Conservation (phyloP, 805 yeast species). For the Cyberlindnera maritima region DNA sequence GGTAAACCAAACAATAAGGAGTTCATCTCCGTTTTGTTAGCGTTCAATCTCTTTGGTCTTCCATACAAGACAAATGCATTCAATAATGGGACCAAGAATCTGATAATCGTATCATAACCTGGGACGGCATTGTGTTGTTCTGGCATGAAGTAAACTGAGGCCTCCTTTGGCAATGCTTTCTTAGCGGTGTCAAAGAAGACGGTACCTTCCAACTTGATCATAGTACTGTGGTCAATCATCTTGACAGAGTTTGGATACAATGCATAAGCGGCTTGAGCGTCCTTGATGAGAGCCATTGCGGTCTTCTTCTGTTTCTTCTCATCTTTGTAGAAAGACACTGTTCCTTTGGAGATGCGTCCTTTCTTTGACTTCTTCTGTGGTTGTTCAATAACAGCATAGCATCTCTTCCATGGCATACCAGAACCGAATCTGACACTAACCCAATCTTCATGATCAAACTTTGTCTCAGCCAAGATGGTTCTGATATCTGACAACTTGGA, state of each 20-base stretch:
- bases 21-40: conserved; percentile 63
- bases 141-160: conserved; percentile 78
- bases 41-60: conserved; percentile 70
- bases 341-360: conserved; percentile 38
- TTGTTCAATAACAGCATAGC: conserved; percentile 86
- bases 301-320: conserved; percentile 71
- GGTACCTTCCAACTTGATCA: conserved; percentile 84
- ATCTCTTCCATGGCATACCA: conserved; percentile 97
- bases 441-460: conserved; percentile 91
- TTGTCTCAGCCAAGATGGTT: conserved; percentile 79
- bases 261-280: conserved; percentile 75
- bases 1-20: conserved; percentile 82
- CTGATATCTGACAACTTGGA: conserved; percentile 82
- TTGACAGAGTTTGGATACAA: conserved; percentile 85
- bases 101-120: conserved; percentile 79
- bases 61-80: conserved; percentile 82
- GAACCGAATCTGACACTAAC: conserved; percentile 91
- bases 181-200: conserved; percentile 55
- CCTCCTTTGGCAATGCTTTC: conserved; percentile 48
- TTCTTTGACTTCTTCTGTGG: conserved; percentile 45
- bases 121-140: conserved; percentile 78
- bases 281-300: conserved; percentile 75
- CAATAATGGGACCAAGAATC: conserved; percentile 71
- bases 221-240: conserved; percentile 81
- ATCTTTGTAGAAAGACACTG: conserved; percentile 65